Base-by-base conservation (phyloP, 805 yeast species). In the Candida sanyiensis region DNA sequence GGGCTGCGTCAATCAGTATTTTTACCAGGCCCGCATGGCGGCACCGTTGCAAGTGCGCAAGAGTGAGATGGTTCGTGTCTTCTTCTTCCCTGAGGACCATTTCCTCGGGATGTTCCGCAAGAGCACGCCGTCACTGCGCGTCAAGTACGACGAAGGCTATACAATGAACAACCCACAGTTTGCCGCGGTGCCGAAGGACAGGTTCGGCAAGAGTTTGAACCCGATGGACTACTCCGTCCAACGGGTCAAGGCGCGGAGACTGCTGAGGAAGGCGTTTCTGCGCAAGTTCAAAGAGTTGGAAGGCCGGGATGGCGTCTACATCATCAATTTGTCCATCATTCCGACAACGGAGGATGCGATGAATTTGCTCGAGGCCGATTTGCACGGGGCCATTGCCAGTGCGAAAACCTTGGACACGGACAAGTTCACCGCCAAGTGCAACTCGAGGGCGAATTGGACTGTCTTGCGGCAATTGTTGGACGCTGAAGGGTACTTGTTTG, bases 251-350 rank as follows among this genome's bases (percentile, higher is more conserved):
- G 10, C 39, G 12, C 38, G 52, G 24, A 40, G 50, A 28, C 11
- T 35, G 6, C 24, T 45, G 10, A 28, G 47, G n/a, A 20, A 33
- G n/a, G n/a, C 33, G 7, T 40, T 48, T 25, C 35, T 48, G 38
- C 29, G 44, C 17, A 15, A 15, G 6, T 50, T 35, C 28, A 23
- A 21, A 4, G 19, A 27, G 4, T 5, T 21, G 3, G 19, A 42
- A 3, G 52, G 49, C 0, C 37, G 29, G 7, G 54, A 51, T 42
- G 57, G 57, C 2, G 24, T 50, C 3, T 52, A 52, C 26, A 48
- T 51, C 7, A 43, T 50, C 23, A 43, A 49, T 16, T 39, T 46
- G 11, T 37, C 34, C 4, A n/a, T 48, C 3, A 28, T 49, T 3
- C 57, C 57, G 3, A 38, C 27, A 12, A 22, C 32, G 3, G 18